Evolutionary conservation across 177 flowering plant genomes (phyloP).

Genomic region (Vitis hybrid): DNA sequence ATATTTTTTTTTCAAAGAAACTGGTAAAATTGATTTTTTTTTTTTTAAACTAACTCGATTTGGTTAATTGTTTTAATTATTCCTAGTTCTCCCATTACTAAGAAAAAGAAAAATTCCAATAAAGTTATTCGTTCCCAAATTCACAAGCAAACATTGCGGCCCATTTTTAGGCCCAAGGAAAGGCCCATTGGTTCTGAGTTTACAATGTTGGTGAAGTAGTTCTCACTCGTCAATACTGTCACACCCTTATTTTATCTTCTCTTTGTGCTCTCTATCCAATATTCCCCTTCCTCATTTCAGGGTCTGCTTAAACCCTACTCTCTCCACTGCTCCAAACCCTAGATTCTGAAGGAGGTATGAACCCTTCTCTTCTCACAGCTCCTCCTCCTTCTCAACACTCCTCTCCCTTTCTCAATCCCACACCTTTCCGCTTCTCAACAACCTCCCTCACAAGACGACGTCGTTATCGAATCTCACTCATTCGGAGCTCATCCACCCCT

Average conservation of each 20-base stretch:
- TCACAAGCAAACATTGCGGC: no score
- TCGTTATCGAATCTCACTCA: slow-evolving; percentile 21
- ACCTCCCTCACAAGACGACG: slow-evolving; percentile 16
- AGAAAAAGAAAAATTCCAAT: no score
- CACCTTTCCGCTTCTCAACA: slow-evolving; percentile 17
- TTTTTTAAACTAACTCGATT: no score
- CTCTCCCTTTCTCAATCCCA: slow-evolving; percentile 26
- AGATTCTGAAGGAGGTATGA: slow-evolving; percentile 17
- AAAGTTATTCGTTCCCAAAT: no score
- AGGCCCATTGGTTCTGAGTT: no score
- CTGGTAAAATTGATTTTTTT: no score
- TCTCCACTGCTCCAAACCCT: slow-evolving; percentile 7
- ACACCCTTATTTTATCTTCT: not conserved
- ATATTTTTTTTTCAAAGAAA: not conserved
- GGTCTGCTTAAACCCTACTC: slow-evolving; percentile 16
- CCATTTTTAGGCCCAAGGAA: no score
- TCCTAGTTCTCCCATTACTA: no score
- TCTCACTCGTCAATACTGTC: no score
- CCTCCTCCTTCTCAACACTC: slow-evolving; percentile 13
- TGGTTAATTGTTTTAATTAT: no score
- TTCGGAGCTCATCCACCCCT: slow-evolving; percentile 28
- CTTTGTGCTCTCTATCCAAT: not conserved
- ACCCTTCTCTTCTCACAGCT: slow-evolving; percentile 18
- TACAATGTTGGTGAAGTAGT: no score
- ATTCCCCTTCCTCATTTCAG: not conserved